Conservation (phyloP, 2,329 filamentous ascomycete genomes). For the Penicillium hordei region DNA sequence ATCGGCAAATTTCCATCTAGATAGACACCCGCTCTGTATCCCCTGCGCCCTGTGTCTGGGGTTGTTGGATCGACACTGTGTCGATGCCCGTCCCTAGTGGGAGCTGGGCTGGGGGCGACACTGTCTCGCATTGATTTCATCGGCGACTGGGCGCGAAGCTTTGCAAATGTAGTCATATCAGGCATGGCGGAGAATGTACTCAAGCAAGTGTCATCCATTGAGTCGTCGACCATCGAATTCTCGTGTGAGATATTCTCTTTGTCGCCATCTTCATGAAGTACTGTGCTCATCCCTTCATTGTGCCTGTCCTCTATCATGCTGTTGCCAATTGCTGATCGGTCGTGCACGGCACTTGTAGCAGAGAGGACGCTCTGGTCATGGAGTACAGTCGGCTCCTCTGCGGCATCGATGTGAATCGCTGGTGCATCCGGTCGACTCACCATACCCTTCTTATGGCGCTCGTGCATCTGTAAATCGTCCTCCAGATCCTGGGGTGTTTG, state of each 20-base stretch:
- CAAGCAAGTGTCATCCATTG: constrained; percentile 55
- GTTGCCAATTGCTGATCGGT: constrained; percentile 29
- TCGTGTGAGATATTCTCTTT: constrained; percentile 28
- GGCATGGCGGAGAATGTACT: constrained; percentile 88
- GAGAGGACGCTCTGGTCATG: constrained; percentile 22
- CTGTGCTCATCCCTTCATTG: constrained; percentile 47
- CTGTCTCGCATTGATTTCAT: constrained; percentile 47
- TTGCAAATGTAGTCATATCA: constrained; percentile 80
- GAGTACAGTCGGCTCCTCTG: constrained; percentile 28
- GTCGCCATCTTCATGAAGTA: constrained; percentile 32
- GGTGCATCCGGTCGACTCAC: constrained; percentile 20
- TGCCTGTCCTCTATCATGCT: constrained; percentile 41
- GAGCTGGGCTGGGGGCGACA: constrained; percentile 45
- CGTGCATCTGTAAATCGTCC: constrained; percentile 15
- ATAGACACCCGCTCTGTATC: constrained; percentile 27
- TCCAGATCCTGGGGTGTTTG: constrained; percentile 24
- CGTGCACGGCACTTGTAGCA: constrained; percentile 10
- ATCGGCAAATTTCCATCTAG: constrained; percentile 37
- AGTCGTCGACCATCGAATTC: constrained; percentile 33
- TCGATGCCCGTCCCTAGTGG: constrained; percentile 14
- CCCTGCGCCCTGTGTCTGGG: constrained; percentile 50
- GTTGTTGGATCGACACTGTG: constrained; percentile 37
- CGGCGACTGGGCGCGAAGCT: constrained; percentile 64
- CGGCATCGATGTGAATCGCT: constrained; percentile 29
- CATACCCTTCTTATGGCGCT: constrained; percentile 32